phyloP scores from a whole-genome alignment of 257 asterid species.

The Scutellaria galericulata region DNA sequence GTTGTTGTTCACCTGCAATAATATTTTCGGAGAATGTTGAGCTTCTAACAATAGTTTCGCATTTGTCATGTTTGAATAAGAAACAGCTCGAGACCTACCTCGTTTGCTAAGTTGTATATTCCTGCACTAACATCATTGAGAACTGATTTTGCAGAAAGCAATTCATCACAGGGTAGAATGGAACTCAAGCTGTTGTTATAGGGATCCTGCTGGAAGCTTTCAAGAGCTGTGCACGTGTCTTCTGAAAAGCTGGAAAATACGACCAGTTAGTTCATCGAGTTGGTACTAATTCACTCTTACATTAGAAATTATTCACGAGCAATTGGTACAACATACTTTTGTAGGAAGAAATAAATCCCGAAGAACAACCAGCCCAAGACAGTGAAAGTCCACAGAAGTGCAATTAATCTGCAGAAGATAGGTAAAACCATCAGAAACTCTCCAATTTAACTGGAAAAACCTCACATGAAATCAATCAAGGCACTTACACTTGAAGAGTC shows the following conservation, averaged over 20 bases:
- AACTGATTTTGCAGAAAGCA: slow-evolving; percentile 61
- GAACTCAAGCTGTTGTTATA: slow-evolving; percentile 85
- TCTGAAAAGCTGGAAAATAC: slow-evolving; percentile 60
- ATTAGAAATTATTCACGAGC: too few species aligned
- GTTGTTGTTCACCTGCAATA: slow-evolving; percentile 70
- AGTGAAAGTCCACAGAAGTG: slow-evolving; percentile 65
- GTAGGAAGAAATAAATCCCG: slow-evolving; percentile 68
- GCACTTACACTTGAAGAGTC: slow-evolving; percentile 43
- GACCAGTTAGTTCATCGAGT: background rate
- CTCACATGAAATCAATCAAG: background rate
- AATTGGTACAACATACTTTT: slow-evolving; percentile 46
- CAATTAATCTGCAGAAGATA: slow-evolving; percentile 53
- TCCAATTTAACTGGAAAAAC: background rate
- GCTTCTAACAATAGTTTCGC: background rate
- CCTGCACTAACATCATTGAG: slow-evolving; percentile 59
- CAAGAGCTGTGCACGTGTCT: slow-evolving; percentile 80
- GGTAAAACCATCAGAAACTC: background rate
- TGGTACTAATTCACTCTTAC: background rate
- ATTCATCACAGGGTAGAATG: slow-evolving; percentile 76
- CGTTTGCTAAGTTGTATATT: slow-evolving; percentile 58
- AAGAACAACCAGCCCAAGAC: slow-evolving; percentile 67
- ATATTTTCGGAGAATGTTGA: background rate
- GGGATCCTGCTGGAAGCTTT: slow-evolving; percentile 71
- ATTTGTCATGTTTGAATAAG: background rate
- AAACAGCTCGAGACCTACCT: slow-evolving; percentile 37